A percentile compares a stretch with the other conserved stretches of the same genome.
phyloP scores from a whole-genome alignment of 345 rosid species.

The Linum usitatissimum region DNA sequence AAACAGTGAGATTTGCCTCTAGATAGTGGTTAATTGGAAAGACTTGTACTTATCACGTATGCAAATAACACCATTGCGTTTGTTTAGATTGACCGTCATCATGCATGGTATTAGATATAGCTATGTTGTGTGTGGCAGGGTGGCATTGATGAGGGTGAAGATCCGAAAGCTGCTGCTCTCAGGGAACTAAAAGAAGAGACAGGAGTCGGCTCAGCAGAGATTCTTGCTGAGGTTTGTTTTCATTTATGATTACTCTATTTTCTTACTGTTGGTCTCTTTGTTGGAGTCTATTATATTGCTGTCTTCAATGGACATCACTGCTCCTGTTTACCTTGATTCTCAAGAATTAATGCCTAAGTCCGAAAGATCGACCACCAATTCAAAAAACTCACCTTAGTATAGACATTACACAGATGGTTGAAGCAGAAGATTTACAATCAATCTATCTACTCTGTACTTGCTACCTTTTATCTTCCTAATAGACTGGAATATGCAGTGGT shows the following conservation, averaged over 20 bases:
- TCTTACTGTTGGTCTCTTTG: background rate
- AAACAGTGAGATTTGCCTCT: too few relatives aligned
- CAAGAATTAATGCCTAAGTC: too few relatives aligned
- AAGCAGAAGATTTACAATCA: too few relatives aligned
- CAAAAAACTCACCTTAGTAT: too few relatives aligned
- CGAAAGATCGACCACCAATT: background rate
- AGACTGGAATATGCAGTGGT: too few relatives aligned
- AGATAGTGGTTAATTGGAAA: too few relatives aligned
- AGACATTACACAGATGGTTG: too few relatives aligned
- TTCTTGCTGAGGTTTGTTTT: constrained; percentile 61
- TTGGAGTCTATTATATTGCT: background rate
- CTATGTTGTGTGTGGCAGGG: constrained; percentile 31
- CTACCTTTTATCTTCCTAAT: background rate
- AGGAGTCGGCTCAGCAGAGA: constrained; percentile 68
- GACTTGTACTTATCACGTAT: too few relatives aligned
- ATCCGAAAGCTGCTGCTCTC: constrained; percentile 71
- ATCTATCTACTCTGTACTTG: constrained; percentile 1
- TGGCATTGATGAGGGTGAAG: constrained; percentile 83
- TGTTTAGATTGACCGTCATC: background rate
- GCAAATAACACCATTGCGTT: background rate
- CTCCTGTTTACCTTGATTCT: background rate
- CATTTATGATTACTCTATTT: background rate
- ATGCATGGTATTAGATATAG: background rate
- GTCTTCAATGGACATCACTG: background rate
- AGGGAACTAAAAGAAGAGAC: constrained; percentile 94